Conservation (phyloP, 2,329 filamentous ascomycete genomes). For the Dissoconium aciculare region DNA sequence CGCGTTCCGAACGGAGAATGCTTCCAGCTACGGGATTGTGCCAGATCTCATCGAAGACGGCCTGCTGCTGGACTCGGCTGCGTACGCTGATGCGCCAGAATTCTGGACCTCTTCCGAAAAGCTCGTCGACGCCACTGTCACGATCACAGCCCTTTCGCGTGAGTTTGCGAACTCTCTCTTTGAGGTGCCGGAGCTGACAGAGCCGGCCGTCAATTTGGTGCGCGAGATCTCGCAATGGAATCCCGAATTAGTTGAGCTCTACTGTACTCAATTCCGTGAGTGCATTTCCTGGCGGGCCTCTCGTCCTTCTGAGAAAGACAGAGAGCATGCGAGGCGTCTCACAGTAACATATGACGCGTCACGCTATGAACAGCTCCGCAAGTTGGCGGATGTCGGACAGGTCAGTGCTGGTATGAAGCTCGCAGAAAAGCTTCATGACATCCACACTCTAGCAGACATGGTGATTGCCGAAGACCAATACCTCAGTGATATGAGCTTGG, state of each 20-base stretch:
- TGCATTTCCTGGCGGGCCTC: conserved; percentile 43
- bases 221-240: conserved; percentile 38
- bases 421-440: conserved; percentile 48
- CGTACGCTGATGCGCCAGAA: conserved; percentile 51
- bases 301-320: conserved; percentile 35
- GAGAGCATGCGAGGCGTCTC: conserved; percentile 36
- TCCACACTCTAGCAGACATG: conserved; percentile 44
- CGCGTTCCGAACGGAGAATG: conserved; percentile 57
- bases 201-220: conserved; percentile 20
- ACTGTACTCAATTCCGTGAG: conserved; percentile 45
- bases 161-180: conserved; percentile 27
- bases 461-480: conserved; percentile 32
- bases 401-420: conserved; percentile 44
- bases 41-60: conserved; percentile 43
- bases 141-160: conserved; percentile 29
- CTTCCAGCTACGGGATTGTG: conserved; percentile 56
- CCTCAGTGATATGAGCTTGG: conserved; percentile 14
- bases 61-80: conserved; percentile 37
- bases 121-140: conserved; percentile 26
- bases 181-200: conserved; percentile 13
- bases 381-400: conserved; percentile 35
- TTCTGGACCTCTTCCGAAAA: conserved; percentile 67
- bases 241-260: conserved; percentile 40
- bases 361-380: conserved; percentile 29
- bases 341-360: conserved; percentile 26